These are phyloP conservation scores for Jatropha curcas DNA, from an alignment of 345 rosid species.

Conservation along the genomic window DNA sequence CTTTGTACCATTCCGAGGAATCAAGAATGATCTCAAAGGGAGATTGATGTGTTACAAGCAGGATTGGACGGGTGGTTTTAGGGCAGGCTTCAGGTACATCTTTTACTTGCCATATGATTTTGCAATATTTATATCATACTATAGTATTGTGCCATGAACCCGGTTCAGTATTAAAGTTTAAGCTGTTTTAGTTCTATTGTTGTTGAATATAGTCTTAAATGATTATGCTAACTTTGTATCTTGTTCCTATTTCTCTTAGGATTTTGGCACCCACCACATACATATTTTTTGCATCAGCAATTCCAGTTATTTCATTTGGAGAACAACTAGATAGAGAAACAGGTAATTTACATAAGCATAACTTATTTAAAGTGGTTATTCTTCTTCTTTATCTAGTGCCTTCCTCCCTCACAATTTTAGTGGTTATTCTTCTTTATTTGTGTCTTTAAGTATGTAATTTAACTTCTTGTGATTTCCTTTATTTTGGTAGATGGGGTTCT, in stretches of 20 bases:
- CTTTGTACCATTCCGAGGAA: constrained; percentile 30
- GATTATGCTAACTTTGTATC: constrained; percentile 2
- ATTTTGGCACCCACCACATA: constrained; percentile 36
- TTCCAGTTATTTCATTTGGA: constrained; percentile 37
- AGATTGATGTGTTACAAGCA: constrained; percentile 32
- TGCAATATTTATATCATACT: neutral
- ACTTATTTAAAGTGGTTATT: neutral
- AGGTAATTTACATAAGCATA: constrained; percentile 12
- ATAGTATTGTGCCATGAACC: neutral
- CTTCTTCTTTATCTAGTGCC: neutral
- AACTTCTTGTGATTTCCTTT: neutral
- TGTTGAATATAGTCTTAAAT: neutral
- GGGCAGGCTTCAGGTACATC: constrained; percentile 28
- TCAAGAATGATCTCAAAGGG: constrained; percentile 27
- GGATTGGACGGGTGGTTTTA: constrained; percentile 34
- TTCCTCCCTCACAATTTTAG: neutral
- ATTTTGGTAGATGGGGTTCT: constrained; percentile 24
- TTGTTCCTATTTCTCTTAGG: constrained; percentile 17
- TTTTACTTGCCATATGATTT: constrained; percentile 3
- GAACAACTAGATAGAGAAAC: constrained; percentile 37
- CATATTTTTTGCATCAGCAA: constrained; percentile 37
- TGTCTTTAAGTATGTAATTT: neutral
- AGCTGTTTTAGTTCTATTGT: neutral
- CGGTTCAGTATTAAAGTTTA: constrained; percentile 7
- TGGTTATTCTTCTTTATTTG: neutral